Evolutionary conservation across 495 filamentous ascomycete genomes (phyloP).

Genomic region (Penicillium roqueforti): DNA sequence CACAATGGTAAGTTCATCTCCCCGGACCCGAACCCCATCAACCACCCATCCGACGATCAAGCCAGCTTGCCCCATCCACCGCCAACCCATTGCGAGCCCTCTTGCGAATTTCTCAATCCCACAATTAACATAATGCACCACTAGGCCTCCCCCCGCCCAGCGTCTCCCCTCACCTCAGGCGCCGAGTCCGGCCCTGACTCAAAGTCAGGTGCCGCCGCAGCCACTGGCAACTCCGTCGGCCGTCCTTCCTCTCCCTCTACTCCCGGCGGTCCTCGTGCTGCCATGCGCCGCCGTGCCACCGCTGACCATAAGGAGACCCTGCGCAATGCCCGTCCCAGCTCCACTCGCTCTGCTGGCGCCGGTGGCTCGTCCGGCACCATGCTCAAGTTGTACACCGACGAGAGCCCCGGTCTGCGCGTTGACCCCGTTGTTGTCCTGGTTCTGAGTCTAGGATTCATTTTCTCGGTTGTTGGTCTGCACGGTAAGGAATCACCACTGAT

Average conservation of each 20-base stretch:
- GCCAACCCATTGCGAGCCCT: background rate
- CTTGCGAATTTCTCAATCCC: constrained; percentile 9
- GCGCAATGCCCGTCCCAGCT: constrained; percentile 84
- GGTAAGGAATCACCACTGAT: constrained; percentile 52
- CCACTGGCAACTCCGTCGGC: constrained; percentile 60
- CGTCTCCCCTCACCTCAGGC: constrained; percentile 47
- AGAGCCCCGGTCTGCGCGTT: constrained; percentile 92
- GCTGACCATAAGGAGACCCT: constrained; percentile 94
- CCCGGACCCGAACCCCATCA: constrained; percentile 3
- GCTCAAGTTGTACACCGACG: constrained; percentile 99
- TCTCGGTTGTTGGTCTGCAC: constrained; percentile 95
- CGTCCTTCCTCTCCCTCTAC: constrained; percentile 82
- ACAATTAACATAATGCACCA: constrained; percentile 5
- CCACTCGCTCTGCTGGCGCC: constrained; percentile 88
- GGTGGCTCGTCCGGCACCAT: constrained; percentile 96
- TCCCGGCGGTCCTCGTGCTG: constrained; percentile 92
- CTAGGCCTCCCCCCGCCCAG: constrained; percentile 45
- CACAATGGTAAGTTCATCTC: constrained; percentile 38
- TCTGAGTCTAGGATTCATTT: constrained; percentile 93
- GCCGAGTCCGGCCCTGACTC: constrained; percentile 48
- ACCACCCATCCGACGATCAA: constrained; percentile 11
- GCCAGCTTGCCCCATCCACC: constrained; percentile 5
- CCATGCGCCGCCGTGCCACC: constrained; percentile 86
- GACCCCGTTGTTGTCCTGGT: constrained; percentile 96
- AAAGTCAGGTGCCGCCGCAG: constrained; percentile 61